Base-by-base conservation (phyloP, 306 rosid species). In the Purshia tridentata region DNA sequence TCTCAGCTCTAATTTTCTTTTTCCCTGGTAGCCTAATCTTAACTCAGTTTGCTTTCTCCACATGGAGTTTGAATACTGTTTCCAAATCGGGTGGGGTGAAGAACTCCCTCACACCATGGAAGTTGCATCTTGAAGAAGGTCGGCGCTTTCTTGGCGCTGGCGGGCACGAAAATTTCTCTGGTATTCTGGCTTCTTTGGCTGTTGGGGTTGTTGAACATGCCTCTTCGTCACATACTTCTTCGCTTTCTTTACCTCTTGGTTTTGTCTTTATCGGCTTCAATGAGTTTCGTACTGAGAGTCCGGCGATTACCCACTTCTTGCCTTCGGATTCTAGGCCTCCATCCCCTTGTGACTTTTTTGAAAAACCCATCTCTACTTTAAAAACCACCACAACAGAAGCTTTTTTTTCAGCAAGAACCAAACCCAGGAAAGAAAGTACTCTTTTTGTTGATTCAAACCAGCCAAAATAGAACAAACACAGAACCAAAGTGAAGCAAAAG, bases 41-140 rank as follows among this genome's bases (percentile, higher is more conserved):
- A 74, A 81, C 67, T 89, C 86, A 91, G 65, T 76, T 72, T 42
- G 85, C 84, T 66, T 90, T 80, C 87, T 89, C 86, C 56, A 89
- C 88, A 45, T 74, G 90, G 42, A 78, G 73, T 74, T 88, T 94
- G 84, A 95, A 91, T 15, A 91, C 96, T 0, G 96, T 77, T 72
- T 95, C 99, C 97, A 95, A 88, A 72, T 95, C 98, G 18, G 98
- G 97, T 15, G 91, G 90, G 1, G 84, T 81, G 48, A 95, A 95
- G 74, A 87, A 95, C 84, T 90, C 98, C 58, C 81, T 87, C 0
- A 75, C 89, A 0, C 78, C 90, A 46, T 56, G 77, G 47, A 80
- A 79, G 58, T 74, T 76, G 6, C 93, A 81, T 72, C 80, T 85
- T 6, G 86, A 67, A 47, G 75, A 11, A n/a, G 93, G 85, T 18